phyloP scores from a whole-genome alignment of 768 basidiomycete genomes.

The Rhodotorula kratochvilovae region DNA sequence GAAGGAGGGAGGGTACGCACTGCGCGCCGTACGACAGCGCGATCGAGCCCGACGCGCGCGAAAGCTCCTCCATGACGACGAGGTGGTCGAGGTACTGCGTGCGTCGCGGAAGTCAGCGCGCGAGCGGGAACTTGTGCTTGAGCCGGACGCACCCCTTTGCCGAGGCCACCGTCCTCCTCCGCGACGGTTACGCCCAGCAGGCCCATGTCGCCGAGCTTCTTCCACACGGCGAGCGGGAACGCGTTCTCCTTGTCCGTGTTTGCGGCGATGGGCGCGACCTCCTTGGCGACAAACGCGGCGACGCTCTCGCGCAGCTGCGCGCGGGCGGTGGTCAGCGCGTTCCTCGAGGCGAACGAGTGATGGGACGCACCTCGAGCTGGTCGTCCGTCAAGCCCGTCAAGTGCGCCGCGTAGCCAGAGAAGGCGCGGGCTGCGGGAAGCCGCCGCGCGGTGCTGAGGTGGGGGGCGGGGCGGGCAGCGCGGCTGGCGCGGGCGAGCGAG shows the following conservation, averaged over 20 bases:
- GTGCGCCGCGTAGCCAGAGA: conserved; percentile 61
- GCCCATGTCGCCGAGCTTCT: conserved; percentile 85
- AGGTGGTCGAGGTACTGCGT: conserved; percentile 52
- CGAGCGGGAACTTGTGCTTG: no score
- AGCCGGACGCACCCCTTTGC: conserved; percentile 59
- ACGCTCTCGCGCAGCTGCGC: conserved; percentile 74
- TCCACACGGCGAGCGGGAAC: conserved; percentile 75
- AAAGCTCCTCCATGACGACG: conserved; percentile 87
- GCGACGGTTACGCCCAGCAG: conserved; percentile 70
- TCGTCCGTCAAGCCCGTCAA: conserved; percentile 74
- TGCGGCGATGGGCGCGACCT: conserved; percentile 76
- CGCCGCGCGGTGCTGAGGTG: neutral
- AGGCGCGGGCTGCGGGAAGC: conserved; percentile 10
- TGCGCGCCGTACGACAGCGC: conserved; percentile 89
- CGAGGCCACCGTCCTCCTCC: conserved; percentile 73
- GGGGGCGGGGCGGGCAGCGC: neutral
- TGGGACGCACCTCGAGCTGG: conserved; percentile 63
- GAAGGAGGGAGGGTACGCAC: neutral
- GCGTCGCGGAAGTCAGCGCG: conserved; percentile 45
- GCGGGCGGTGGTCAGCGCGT: neutral
- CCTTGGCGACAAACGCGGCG: conserved; percentile 70
- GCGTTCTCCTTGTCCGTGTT: conserved; percentile 80
- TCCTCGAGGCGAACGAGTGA: neutral
- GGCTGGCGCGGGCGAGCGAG: neutral
- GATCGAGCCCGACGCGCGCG: conserved; percentile 82